Evolutionary conservation across 2,329 filamentous ascomycete genomes (phyloP).

Genomic region (Fusarium nisikadoi): DNA sequence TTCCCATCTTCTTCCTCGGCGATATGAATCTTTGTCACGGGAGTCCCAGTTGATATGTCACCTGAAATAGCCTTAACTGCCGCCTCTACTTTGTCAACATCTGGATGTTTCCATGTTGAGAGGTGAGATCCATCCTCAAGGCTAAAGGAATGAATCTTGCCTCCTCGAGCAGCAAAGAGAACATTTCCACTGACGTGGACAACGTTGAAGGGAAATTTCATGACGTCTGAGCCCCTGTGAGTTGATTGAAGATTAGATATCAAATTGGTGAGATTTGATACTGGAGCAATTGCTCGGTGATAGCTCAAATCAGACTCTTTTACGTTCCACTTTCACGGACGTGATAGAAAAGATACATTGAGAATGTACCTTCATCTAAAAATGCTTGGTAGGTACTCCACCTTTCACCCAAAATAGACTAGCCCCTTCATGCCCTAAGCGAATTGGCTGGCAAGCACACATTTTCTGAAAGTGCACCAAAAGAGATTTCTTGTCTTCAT

Average conservation of each 20-base stretch:
- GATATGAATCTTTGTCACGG: slow-evolving; percentile 7
- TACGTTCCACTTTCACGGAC: slow-evolving; percentile 21
- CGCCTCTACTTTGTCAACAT: slow-evolving; percentile 50
- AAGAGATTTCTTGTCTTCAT: slow-evolving; percentile 7
- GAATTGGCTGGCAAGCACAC: slow-evolving; percentile 44
- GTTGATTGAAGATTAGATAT: background rate
- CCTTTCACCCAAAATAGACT: slow-evolving; percentile 32
- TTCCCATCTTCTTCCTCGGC: slow-evolving; percentile 35
- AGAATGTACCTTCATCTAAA: slow-evolving; percentile 42
- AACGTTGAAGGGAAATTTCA: slow-evolving; percentile 72
- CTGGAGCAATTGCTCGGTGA: slow-evolving; percentile 13
- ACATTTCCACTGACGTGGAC: slow-evolving; percentile 65
- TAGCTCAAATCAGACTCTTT: slow-evolving; percentile 33
- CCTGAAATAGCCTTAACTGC: slow-evolving; percentile 40
- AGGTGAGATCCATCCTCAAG: slow-evolving; percentile 67
- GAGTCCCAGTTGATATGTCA: slow-evolving; percentile 17
- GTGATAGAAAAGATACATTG: slow-evolving; percentile 50
- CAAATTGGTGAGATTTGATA: background rate
- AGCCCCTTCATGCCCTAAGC: slow-evolving; percentile 54
- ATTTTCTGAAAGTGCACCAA: slow-evolving; percentile 22
- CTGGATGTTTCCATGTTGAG: slow-evolving; percentile 69
- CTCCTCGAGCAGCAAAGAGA: slow-evolving; percentile 79
- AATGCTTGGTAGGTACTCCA: slow-evolving; percentile 3
- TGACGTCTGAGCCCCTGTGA: slow-evolving; percentile 35
- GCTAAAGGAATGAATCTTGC: slow-evolving; percentile 75